These are phyloP conservation scores for Neurospora sp. DNA, from an alignment of 495 filamentous ascomycete genomes.

Conservation along the genomic window DNA sequence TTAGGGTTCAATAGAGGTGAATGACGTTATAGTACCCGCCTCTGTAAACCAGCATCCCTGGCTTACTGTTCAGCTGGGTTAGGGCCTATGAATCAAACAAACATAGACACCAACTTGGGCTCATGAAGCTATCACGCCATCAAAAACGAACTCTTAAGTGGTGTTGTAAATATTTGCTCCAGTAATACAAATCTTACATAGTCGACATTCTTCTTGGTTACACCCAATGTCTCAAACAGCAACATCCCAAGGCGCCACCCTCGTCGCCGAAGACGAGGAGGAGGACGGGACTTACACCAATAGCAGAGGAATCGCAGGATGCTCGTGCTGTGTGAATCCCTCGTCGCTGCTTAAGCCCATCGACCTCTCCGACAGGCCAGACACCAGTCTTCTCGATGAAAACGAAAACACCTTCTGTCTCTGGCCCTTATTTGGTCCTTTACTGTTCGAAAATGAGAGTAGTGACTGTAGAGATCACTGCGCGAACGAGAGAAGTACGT, in stretches of 20 bases:
- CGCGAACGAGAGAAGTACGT: conserved; percentile 63
- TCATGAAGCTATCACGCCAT: background rate
- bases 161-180: background rate
- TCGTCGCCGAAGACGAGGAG: background rate
- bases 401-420: conserved; percentile 43
- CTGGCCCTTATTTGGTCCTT: conserved; percentile 60
- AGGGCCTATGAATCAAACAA: background rate
- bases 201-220: background rate
- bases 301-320: background rate
- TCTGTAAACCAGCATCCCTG: background rate
- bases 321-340: background rate
- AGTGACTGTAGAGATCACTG: conserved; percentile 84
- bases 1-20: background rate
- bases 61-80: background rate
- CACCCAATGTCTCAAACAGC: background rate
- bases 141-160: background rate
- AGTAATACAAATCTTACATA: background rate
- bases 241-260: background rate
- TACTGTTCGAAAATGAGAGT: conserved; percentile 80
- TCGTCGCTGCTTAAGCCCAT: background rate
- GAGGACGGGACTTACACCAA: background rate
- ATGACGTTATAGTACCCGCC: background rate
- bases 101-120: background rate
- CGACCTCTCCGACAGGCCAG: background rate
- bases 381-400: background rate